phyloP scores from a whole-genome alignment of 1,284 basidiomycete species.

The Ustilago trichophora region DNA sequence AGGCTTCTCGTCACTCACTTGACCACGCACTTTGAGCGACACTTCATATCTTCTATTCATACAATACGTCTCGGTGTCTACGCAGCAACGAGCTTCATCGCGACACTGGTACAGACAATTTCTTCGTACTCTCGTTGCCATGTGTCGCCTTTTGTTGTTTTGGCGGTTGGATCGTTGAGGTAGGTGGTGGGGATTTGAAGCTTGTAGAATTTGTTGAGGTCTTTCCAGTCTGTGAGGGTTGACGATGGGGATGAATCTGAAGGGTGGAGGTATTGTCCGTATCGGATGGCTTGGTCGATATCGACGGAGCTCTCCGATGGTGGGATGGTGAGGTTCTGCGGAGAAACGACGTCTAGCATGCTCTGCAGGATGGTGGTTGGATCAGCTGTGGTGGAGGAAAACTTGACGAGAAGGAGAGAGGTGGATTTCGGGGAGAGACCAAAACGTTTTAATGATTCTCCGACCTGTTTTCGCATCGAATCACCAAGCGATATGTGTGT shows the following conservation, averaged over 20 bases:
- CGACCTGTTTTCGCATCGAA: slow-evolving; percentile 37
- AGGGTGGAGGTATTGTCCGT: neutral
- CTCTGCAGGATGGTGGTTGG: slow-evolving; percentile 7
- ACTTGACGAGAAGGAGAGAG: slow-evolving; percentile 40
- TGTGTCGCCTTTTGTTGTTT: neutral
- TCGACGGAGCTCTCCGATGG: neutral
- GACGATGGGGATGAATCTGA: neutral
- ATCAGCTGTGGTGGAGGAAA: slow-evolving; percentile 15
- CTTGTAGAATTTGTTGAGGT: slow-evolving; percentile 52
- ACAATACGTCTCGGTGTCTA: too few species aligned
- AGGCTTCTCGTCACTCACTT: too few species aligned
- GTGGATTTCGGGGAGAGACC: slow-evolving; percentile 34
- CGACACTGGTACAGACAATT: slow-evolving; percentile 43
- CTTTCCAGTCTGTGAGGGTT: slow-evolving; percentile 45
- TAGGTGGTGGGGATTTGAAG: slow-evolving; percentile 20
- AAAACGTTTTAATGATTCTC: slow-evolving; percentile 47
- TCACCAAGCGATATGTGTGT: too few species aligned
- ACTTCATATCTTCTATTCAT: too few species aligned
- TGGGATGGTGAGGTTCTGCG: slow-evolving; percentile 14
- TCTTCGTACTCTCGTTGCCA: slow-evolving; percentile 24
- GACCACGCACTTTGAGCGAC: too few species aligned
- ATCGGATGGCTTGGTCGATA: slow-evolving; percentile 32
- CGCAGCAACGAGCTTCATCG: slow-evolving; percentile 47
- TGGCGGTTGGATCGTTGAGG: slow-evolving; percentile 1
- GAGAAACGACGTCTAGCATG: slow-evolving; percentile 32